Base-by-base conservation (phyloP, 106 monocot species). In the Dendrobium catenatum region DNA sequence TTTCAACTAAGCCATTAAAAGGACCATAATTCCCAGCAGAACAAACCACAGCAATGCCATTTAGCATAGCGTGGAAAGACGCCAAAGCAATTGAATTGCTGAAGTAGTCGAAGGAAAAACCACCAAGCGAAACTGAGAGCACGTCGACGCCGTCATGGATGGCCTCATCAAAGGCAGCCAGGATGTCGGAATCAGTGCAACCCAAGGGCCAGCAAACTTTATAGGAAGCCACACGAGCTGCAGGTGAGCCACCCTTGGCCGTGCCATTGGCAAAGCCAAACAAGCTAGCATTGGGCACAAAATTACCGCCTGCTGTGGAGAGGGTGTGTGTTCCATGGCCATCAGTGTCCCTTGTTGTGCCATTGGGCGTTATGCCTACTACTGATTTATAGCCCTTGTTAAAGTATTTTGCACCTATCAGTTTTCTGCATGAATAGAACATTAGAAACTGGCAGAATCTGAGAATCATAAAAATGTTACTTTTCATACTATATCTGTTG, bases 241-340 rank as follows among this genome's bases (percentile, higher is more conserved):
- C 18, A 22, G 92, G 92, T 1, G 89, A 78, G 26, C 92, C 92
- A 9, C 92, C 89, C 41, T 77, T 85, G 46, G 87, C 92, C 0
- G 88, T 89, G n/a, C 92, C 92, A 6, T 81, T 88, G 43, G 84
- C 92, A 47, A 82, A 79, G 26, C 89, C 89, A 58, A 89, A 86
- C 29, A 88, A 6, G 79, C 49, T 89, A 55, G 85, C 87, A 2
- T 70, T 33, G 4, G 81, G 75, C 6, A 90, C 89, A 42, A 82
- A 61, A 3, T 44, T 22, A n/a, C 90, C 93, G 1, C 20, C 93
- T 61, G 88, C 88, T 8, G 93, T 90, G 29, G 93, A 93, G 40
- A 93, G 88, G 20, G 93, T 93, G 88, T 93, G 93, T 8, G 88
- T 90, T 20, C 93, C 93, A 44, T 93, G 93, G 29, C 90, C 88